These are phyloP conservation scores for Penicillium tannophilum DNA, from an alignment of 495 filamentous ascomycete species.

Conservation along the genomic window DNA sequence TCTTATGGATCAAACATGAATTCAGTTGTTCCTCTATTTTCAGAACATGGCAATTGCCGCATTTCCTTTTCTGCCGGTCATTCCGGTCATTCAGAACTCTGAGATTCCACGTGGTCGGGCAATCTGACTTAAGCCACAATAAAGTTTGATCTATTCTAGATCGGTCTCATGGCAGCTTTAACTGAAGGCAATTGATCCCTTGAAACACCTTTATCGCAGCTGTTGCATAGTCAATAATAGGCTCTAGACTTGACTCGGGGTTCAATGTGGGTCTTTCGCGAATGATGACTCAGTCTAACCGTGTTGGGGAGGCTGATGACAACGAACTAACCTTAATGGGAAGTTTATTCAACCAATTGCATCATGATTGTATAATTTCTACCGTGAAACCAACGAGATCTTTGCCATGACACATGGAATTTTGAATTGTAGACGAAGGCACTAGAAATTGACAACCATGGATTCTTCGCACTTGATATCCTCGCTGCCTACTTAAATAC, in stretches of 20 bases:
- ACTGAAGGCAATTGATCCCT: neutral
- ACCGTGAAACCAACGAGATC: neutral
- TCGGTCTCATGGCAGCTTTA: too few species aligned
- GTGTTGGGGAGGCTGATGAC: neutral
- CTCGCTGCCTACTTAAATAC: neutral
- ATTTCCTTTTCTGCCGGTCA: too few species aligned
- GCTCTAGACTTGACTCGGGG: too few species aligned
- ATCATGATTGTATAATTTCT: constrained; percentile 1
- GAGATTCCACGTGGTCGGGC: too few species aligned
- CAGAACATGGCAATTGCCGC: too few species aligned
- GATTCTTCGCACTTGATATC: neutral
- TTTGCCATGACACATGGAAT: too few species aligned
- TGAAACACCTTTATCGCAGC: neutral
- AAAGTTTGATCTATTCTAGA: too few species aligned
- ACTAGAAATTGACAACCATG: neutral
- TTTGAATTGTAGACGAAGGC: neutral
- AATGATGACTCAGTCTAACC: constrained; percentile 4
- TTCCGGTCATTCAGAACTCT: too few species aligned
- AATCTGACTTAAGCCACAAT: too few species aligned
- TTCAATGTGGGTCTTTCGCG: neutral
- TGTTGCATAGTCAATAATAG: neutral
- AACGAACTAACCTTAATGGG: neutral
- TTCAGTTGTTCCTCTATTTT: too few species aligned
- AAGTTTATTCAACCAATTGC: neutral
- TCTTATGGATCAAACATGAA: too few species aligned